Base-by-base conservation (phyloP, 768 basidiomycete genomes). In the Trametes maxima region DNA sequence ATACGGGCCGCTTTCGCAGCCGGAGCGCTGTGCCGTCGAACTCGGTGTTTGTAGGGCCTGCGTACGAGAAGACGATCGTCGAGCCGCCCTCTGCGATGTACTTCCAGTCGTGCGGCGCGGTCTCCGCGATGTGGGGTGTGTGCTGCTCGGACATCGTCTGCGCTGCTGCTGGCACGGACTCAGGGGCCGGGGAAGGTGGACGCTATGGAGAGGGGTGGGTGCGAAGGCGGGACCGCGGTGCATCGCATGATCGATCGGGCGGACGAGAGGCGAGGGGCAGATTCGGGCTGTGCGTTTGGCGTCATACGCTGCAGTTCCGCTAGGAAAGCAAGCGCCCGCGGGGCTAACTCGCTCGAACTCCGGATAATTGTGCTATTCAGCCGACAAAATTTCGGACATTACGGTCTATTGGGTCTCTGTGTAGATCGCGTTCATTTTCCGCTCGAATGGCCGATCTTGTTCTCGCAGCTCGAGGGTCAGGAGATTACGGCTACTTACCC, bases 1-100 rank as follows among this genome's bases (percentile, higher is more conserved):
- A 65, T 6, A 54, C 28, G 28, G 62, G 62, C 12, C 45, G 19
- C 73, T 98, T 98, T 57, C 89, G 82, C 56, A 98, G 76, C 11
- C 95, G 85, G 24, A 98, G 79, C 1, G 92, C 89, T 42, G 77
- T 91, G 11, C 85, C 84, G 52, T 80, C 73, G 70, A 88, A 89
- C 8, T 72, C 59, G 2, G 81, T 72, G 64, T 83, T 73, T 7
- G 70, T 50, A 19, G 82, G 78, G 0, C 94, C 92, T 11, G 69
- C 65, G 70, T 95, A 96, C 8, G 90, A 85, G 73, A 95, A 92
- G 16, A 98, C 93, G 66, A 94, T 85, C 6, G 92, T 90, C 19
- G 93, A 90, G 19, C 91, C 93, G n/a, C 96, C 96, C 77, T 98
- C 96, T 0, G 93, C 88, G 21, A 94, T 76, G 70, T 98, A 98